Evolutionary conservation across 805 yeast species (phyloP).

Genomic region (Saccharomycopsis synnaedendra): DNA sequence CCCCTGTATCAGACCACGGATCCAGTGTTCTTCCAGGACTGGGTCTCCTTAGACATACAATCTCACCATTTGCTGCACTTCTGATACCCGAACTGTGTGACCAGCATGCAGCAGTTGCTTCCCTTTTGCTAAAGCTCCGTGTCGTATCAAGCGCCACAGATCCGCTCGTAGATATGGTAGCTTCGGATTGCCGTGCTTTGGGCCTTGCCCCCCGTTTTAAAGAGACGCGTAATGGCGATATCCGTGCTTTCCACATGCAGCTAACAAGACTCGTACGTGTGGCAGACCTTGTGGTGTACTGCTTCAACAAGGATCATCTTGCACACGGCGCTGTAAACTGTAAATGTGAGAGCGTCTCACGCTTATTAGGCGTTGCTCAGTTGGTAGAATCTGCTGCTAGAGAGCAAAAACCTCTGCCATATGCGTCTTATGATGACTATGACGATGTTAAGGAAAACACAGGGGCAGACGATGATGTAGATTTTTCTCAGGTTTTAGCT

Average conservation of each 20-base stretch:
- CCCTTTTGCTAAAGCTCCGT: background rate
- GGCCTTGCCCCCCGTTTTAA: too few relatives aligned
- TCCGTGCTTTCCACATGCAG: too few relatives aligned
- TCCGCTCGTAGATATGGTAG: background rate
- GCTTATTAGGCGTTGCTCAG: slow-evolving; percentile 35
- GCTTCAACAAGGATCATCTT: slow-evolving; percentile 34
- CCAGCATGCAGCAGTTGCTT: too few relatives aligned
- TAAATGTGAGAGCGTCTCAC: slow-evolving; percentile 27
- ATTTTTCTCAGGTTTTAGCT: background rate
- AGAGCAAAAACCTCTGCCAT: background rate
- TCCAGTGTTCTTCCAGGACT: too few relatives aligned
- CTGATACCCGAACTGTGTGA: too few relatives aligned
- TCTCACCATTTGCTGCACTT: too few relatives aligned
- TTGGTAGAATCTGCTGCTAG: slow-evolving; percentile 4
- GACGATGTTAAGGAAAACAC: background rate
- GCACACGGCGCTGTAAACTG: slow-evolving; percentile 16
- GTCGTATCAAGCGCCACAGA: background rate
- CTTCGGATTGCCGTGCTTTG: background rate
- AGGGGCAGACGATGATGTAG: background rate
- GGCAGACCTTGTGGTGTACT: slow-evolving; percentile 46
- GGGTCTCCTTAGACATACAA: too few relatives aligned
- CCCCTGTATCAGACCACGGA: background rate
- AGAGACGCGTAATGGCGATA: too few relatives aligned
- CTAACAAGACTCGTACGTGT: too few relatives aligned
- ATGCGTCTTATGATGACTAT: background rate